phyloP scores from a whole-genome alignment of 192 early-diverging fungal species.

The Coemansia sp. region DNA sequence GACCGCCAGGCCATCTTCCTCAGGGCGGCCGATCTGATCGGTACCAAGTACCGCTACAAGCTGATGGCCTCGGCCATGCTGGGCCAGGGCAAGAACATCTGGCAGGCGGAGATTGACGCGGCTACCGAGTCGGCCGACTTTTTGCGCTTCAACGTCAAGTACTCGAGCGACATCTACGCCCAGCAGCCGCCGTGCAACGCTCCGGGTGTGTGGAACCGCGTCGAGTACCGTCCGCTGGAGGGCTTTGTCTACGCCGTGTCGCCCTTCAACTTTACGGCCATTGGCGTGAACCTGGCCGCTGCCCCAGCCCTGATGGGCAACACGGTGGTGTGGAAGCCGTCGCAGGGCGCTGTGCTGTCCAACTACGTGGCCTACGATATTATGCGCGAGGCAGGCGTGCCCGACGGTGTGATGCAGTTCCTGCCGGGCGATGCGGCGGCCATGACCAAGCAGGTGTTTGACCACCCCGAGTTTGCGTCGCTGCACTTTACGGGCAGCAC shows the following conservation, averaged over 20 bases:
- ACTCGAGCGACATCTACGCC: constrained; percentile 86
- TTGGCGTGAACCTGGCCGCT: constrained; percentile 89
- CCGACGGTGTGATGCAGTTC: constrained; percentile 96
- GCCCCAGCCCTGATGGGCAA: constrained; percentile 98
- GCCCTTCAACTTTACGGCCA: constrained; percentile 99
- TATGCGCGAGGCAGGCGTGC: constrained; percentile 91
- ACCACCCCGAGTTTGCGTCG: constrained; percentile 87
- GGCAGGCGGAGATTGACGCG: constrained; percentile 99
- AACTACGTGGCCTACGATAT: constrained; percentile 90
- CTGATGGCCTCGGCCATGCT: constrained; percentile 94
- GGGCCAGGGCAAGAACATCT: constrained; percentile 96
- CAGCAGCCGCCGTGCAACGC: constrained; percentile 90
- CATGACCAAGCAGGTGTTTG: constrained; percentile 74
- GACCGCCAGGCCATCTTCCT: constrained; percentile 95
- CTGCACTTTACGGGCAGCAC: constrained; percentile 97
- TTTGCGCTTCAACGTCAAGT: constrained; percentile 92
- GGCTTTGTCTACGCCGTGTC: constrained; percentile 98
- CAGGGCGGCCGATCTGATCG: constrained; percentile 91
- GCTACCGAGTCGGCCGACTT: constrained; percentile 93
- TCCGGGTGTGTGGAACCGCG: constrained; percentile 82
- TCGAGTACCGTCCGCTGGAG: constrained; percentile 93
- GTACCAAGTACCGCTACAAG: constrained; percentile 87
- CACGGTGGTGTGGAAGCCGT: constrained; percentile 96
- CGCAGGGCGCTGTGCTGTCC: constrained; percentile 76
- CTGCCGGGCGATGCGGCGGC: constrained; percentile 82